Evolutionary conservation across 2,329 filamentous ascomycete species (phyloP).

Genomic region (Trichophyton simii): DNA sequence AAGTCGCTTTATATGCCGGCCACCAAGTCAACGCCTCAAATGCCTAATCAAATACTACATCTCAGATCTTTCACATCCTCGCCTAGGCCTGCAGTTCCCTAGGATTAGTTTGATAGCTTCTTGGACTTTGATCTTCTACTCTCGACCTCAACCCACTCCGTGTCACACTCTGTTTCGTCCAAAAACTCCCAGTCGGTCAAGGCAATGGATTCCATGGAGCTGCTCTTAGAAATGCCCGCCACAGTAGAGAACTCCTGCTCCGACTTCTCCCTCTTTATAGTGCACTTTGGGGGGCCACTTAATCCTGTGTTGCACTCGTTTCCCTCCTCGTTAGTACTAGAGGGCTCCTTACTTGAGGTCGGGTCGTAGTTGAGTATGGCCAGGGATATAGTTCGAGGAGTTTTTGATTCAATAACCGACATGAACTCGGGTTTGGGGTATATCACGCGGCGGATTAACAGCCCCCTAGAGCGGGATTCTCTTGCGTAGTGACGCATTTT

Average conservation of each 20-base stretch:
- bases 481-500: neutral
- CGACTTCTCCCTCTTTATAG: neutral
- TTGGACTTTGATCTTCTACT: neutral
- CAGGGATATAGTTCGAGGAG: neutral
- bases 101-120: neutral
- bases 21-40: too few relatives aligned
- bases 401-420: neutral
- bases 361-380: neutral
- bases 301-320: too few relatives aligned
- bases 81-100: neutral
- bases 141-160: neutral
- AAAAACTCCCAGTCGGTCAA: neutral
- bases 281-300: neutral
- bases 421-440: neutral
- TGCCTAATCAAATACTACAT: neutral
- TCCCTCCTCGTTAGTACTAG: too few relatives aligned
- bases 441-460: neutral
- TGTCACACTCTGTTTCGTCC: neutral
- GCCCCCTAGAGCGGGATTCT: neutral
- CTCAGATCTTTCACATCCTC: neutral
- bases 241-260: too few relatives aligned
- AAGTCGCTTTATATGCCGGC: too few relatives aligned
- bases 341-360: too few relatives aligned
- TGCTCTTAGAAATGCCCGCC: neutral
- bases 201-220: neutral